phyloP scores from a whole-genome alignment of 1,139 yeast species.

The Yamadazyma dushanensis region DNA sequence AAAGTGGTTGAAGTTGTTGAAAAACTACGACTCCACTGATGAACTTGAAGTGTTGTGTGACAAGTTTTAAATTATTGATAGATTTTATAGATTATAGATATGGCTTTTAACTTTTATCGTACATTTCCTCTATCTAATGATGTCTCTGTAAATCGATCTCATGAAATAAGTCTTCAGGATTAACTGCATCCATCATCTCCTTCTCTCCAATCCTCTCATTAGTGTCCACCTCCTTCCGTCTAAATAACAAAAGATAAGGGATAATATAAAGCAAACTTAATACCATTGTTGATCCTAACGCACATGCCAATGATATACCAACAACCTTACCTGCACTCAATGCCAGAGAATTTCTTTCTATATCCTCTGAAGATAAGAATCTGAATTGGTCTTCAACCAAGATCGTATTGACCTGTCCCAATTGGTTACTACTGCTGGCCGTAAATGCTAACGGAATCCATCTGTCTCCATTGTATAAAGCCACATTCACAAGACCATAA shows the following conservation, averaged over 20 bases:
- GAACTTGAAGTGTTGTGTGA: constrained; percentile 26
- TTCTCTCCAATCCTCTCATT: constrained; percentile 60
- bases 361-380: constrained; percentile 40
- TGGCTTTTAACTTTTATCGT: constrained; percentile 3
- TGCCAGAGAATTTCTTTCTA: constrained; percentile 19
- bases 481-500: constrained; percentile 66
- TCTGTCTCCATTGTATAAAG: constrained; percentile 62
- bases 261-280: constrained; percentile 64
- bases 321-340: constrained; percentile 72
- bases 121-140: constrained; percentile 10
- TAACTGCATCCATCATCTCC: constrained; percentile 67
- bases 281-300: constrained; percentile 74
- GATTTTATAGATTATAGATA: neutral
- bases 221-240: constrained; percentile 32
- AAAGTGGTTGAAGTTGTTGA: constrained; percentile 28
- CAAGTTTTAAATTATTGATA: constrained; percentile 8
- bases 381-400: constrained; percentile 38
- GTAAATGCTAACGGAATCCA: constrained; percentile 71
- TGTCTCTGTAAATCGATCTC: constrained; percentile 54
- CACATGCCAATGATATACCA: constrained; percentile 83
- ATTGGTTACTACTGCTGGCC: constrained; percentile 19
- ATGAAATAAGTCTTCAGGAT: constrained; percentile 61
- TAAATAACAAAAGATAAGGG: constrained; percentile 50
- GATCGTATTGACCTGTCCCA: constrained; percentile 36
- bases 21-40: constrained; percentile 29